These are phyloP conservation scores for Aspergillus baeticus DNA, from an alignment of 495 filamentous ascomycete genomes.

Conservation along the genomic window DNA sequence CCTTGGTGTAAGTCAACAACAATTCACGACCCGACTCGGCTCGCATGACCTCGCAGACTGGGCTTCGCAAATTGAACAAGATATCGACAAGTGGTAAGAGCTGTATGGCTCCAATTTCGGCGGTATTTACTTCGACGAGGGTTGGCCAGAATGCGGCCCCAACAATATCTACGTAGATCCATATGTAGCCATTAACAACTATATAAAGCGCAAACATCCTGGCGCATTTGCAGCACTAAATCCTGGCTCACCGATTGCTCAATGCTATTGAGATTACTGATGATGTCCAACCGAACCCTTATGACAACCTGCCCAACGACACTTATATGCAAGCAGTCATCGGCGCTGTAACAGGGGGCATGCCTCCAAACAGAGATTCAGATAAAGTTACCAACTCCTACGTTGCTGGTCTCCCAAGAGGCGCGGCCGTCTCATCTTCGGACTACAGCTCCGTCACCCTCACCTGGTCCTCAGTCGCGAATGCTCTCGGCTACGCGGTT, in stretches of 20 bases:
- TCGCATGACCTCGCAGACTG: conserved; percentile 16
- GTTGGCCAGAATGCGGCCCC: conserved; percentile 20
- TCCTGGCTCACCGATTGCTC: conserved; percentile 13
- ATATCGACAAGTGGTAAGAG: conserved; percentile 23
- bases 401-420: not conserved
- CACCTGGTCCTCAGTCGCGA: conserved; percentile 10
- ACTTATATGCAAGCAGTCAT: conserved; percentile 17
- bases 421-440: conserved; percentile 4
- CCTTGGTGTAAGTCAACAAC: conserved; percentile 19
- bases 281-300: conserved; percentile 15
- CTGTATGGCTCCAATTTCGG: conserved; percentile 18
- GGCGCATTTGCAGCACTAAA: conserved; percentile 16
- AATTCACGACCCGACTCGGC: conserved; percentile 21
- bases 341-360: conserved; percentile 8
- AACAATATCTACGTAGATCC: conserved; percentile 16
- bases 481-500: conserved; percentile 17
- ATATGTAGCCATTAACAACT: conserved; percentile 14
- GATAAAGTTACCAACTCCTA: not conserved
- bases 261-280: conserved; percentile 18
- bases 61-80: conserved; percentile 20
- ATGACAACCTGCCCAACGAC: conserved; percentile 17
- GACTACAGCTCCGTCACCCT: conserved; percentile 17
- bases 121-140: conserved; percentile 25
- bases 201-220: conserved; percentile 15
- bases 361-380: not conserved